phyloP scores from a whole-genome alignment of 352 stramenopile species.

The Pythium aphanidermatum region DNA sequence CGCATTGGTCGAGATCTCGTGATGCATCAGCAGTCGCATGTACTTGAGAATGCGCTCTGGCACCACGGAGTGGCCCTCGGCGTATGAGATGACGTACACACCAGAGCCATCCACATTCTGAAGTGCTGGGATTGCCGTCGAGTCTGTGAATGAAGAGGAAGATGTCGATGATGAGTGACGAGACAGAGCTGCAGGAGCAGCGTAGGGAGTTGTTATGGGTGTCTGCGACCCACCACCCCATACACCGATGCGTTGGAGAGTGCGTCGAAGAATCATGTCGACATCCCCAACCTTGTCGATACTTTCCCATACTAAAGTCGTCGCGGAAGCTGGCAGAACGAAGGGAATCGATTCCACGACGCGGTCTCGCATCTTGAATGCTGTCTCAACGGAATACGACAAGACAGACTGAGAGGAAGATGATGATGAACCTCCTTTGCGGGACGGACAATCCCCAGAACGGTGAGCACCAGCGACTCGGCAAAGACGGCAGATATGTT shows the following conservation, averaged over 20 bases:
- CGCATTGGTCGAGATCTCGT: slow-evolving; percentile 78
- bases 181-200: slow-evolving; percentile 7
- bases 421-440: not conserved
- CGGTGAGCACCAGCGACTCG: slow-evolving; percentile 44
- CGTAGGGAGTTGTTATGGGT: slow-evolving; percentile 73
- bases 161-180: not conserved
- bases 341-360: slow-evolving; percentile 52
- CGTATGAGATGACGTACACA: slow-evolving; percentile 77
- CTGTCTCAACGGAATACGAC: slow-evolving; percentile 62
- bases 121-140: slow-evolving; percentile 5
- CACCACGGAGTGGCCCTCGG: slow-evolving; percentile 62
- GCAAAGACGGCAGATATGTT: slow-evolving; percentile 62
- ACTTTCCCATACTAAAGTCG: slow-evolving; percentile 45
- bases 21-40: slow-evolving; percentile 83
- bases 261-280: slow-evolving; percentile 60
- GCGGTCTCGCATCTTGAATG: slow-evolving; percentile 53
- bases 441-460: slow-evolving; percentile 45
- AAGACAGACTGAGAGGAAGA: slow-evolving; percentile 31
- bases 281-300: slow-evolving; percentile 75
- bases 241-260: slow-evolving; percentile 60
- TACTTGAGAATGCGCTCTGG: slow-evolving; percentile 79
- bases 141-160: slow-evolving; percentile 1
- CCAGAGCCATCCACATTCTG: slow-evolving; percentile 24
- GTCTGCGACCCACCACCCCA: slow-evolving; percentile 81
- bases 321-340: slow-evolving; percentile 41